These are phyloP conservation scores for Leccinellum luteum DNA, from an alignment of 768 basidiomycete species.

Conservation along the genomic window DNA sequence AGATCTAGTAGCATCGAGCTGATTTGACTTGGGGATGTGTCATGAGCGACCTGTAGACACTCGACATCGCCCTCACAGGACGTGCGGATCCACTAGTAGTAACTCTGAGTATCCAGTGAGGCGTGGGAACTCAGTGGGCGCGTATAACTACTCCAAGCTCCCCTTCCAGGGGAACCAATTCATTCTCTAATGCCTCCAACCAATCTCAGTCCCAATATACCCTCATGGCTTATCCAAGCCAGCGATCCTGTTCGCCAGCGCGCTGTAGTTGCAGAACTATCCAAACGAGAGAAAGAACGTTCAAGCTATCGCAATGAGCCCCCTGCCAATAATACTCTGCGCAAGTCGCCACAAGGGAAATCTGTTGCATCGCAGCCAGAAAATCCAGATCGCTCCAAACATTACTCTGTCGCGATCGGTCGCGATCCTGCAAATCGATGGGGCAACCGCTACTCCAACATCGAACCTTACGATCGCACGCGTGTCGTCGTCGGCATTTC, in stretches of 20 bases:
- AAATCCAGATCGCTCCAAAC: constrained; percentile 25
- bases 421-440: constrained; percentile 40
- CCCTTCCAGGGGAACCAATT: neutral
- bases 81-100: too few species aligned
- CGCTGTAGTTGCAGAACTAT: constrained; percentile 34
- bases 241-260: constrained; percentile 15
- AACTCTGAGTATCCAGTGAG: neutral
- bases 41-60: too few species aligned
- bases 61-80: too few species aligned
- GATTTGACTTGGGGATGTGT: too few species aligned
- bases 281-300: constrained; percentile 38
- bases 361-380: constrained; percentile 8
- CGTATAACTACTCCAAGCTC: neutral
- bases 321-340: constrained; percentile 16
- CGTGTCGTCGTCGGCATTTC: constrained; percentile 52
- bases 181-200: neutral
- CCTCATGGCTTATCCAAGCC: constrained; percentile 18
- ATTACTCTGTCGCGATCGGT: constrained; percentile 61
- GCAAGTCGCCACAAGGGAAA: constrained; percentile 7
- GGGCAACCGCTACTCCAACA: constrained; percentile 69
- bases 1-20: too few species aligned
- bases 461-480: constrained; percentile 81
- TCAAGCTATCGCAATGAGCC: constrained; percentile 25
- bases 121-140: neutral
- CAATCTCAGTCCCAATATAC: constrained; percentile 1